A percentile compares a stretch with the other conserved stretches of the same genome.
Conservation (phyloP, 164 flowering plant genomes). For the Warburgia ugandensis region DNA sequence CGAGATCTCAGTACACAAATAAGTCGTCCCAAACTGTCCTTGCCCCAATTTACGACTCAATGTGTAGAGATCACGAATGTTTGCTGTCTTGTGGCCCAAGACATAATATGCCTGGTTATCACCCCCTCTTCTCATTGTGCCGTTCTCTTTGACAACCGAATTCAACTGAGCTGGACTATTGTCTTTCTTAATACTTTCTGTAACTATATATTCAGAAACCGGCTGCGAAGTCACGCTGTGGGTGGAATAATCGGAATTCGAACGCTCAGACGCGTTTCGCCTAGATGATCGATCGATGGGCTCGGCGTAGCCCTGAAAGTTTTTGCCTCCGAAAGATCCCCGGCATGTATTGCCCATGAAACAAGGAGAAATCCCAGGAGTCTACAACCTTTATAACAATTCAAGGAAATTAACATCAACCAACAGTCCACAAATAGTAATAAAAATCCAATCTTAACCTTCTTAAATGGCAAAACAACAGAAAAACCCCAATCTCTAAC, state of each 20-base stretch:
- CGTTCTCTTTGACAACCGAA: constrained; percentile 31
- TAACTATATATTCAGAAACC: constrained; percentile 31
- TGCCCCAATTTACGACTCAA: constrained; percentile 34
- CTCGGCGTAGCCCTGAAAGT: constrained; percentile 47
- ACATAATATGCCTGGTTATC: constrained; percentile 61
- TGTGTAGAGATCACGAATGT: constrained; percentile 52
- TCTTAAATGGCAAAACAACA: too few relatives aligned
- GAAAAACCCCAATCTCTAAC: too few relatives aligned
- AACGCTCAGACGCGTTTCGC: background rate
- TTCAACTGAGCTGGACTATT: constrained; percentile 6
- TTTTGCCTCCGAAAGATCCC: constrained; percentile 66
- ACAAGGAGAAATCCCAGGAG: constrained; percentile 19
- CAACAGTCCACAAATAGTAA: too few relatives aligned
- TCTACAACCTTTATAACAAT: background rate
- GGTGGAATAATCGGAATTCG: constrained; percentile 27
- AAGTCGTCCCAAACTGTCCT: constrained; percentile 44
- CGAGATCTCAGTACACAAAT: constrained; percentile 35
- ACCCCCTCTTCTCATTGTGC: constrained; percentile 52
- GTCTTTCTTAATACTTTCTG: constrained; percentile 30
- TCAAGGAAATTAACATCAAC: too few relatives aligned
- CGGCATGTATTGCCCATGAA: constrained; percentile 99
- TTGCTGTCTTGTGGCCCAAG: constrained; percentile 71
- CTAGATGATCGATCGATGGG: constrained; percentile 42
- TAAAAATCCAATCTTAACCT: too few relatives aligned
- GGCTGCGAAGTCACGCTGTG: constrained; percentile 25